Evolutionary conservation across 352 stramenopile species (phyloP).

Genomic region (Pythium periplocum): DNA sequence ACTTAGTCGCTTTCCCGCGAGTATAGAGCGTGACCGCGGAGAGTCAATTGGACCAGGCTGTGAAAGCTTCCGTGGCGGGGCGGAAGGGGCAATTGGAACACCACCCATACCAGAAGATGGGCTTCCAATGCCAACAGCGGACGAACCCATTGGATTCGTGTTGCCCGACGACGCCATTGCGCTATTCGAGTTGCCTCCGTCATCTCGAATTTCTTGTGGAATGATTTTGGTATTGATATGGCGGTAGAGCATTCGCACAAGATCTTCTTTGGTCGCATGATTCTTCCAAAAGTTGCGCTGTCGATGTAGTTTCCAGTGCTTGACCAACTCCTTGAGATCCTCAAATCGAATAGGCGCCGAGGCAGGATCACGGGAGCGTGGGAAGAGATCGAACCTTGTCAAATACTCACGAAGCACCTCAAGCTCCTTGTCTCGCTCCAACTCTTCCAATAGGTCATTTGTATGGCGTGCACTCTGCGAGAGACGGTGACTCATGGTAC

Average conservation of each 20-base stretch:
- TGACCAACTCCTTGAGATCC: constrained; percentile 88
- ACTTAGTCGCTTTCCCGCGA: constrained; percentile 21
- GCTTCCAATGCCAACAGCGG: not conserved
- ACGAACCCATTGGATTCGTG: not conserved
- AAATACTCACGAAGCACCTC: constrained; percentile 83
- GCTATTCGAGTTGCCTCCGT: constrained; percentile 19
- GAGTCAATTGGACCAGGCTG: constrained; percentile 31
- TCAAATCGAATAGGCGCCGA: constrained; percentile 84
- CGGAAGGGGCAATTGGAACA: constrained; percentile 21
- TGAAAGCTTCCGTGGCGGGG: constrained; percentile 31
- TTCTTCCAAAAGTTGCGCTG: constrained; percentile 90
- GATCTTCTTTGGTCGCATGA: constrained; percentile 85
- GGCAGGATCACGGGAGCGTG: constrained; percentile 59
- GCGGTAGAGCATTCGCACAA: constrained; percentile 77
- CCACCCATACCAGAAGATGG: not conserved
- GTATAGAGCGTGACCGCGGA: constrained; percentile 50
- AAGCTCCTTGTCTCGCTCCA: constrained; percentile 84
- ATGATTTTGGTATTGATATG: constrained; percentile 88
- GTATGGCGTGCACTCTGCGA: constrained; percentile 80
- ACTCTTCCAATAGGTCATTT: constrained; percentile 75
- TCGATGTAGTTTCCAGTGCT: constrained; percentile 87
- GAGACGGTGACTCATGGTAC: constrained; percentile 70
- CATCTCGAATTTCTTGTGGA: constrained; percentile 48
- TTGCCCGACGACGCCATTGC: constrained; percentile 4
- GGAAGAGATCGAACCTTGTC: constrained; percentile 76